Evolutionary conservation across 148 eudicot species (phyloP).

Genomic region (Drosera capensis): DNA sequence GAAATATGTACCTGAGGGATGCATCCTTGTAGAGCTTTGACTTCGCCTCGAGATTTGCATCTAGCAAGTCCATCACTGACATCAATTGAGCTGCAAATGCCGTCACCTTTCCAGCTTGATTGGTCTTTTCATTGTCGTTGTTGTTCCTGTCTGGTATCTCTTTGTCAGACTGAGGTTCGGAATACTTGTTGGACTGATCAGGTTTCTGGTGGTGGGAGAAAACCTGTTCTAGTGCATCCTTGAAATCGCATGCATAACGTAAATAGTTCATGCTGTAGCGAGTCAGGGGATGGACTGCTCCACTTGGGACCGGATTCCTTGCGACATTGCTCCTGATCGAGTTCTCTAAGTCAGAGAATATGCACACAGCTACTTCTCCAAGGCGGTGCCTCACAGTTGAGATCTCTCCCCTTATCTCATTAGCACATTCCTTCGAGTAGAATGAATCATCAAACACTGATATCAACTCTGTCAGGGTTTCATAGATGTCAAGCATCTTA

Average conservation of each 20-base stretch:
- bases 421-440: conserved; percentile 10
- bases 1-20: conserved; percentile 38
- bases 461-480: conserved; percentile 5
- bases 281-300: conserved; percentile 79
- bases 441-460: conserved; percentile 7
- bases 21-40: conserved; percentile 58
- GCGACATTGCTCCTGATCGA: conserved; percentile 49
- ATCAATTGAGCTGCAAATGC: conserved; percentile 33
- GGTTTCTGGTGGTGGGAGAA: conserved; percentile 24
- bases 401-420: conserved; percentile 33
- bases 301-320: conserved; percentile 47
- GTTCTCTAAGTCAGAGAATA: conserved; percentile 56
- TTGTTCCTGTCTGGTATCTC: not conserved
- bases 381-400: conserved; percentile 21
- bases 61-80: conserved; percentile 50
- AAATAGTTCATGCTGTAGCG: conserved; percentile 79
- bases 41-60: conserved; percentile 43
- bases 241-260: conserved; percentile 58
- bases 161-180: not conserved
- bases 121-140: not conserved
- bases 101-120: conserved; percentile 10
- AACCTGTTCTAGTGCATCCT: conserved; percentile 39
- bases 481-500: not conserved
- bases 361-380: conserved; percentile 42
- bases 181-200: not conserved